Conservation (phyloP, 208 protist species). For the Acanthamoeba lenticulata region DNA sequence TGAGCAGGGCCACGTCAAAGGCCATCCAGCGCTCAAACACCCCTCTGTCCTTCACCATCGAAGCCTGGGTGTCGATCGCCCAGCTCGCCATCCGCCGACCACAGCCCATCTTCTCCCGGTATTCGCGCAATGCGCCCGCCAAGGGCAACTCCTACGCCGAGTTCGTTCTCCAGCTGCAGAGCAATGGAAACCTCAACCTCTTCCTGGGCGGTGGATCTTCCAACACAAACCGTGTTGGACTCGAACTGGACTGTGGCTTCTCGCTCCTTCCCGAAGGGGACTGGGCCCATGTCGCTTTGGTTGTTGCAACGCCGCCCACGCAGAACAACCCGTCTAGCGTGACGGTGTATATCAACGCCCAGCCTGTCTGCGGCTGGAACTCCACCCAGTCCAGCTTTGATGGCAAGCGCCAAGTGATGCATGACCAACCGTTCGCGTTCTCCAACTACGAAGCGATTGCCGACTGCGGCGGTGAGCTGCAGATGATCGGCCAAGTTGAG, state of each 20-base stretch:
- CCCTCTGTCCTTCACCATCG: constrained; percentile 18
- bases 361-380: neutral
- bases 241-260: constrained; percentile 18
- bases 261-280: neutral
- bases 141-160: neutral
- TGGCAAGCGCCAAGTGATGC: neutral
- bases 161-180: constrained; percentile 1
- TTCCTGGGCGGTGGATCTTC: neutral
- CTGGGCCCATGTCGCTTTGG: neutral
- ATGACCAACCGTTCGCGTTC: constrained; percentile 1
- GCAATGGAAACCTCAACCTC: constrained; percentile 35
- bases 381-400: neutral
- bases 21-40: neutral
- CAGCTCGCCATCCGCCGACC: neutral
- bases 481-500: neutral
- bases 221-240: neutral
- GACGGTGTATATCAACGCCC: neutral
- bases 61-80: neutral
- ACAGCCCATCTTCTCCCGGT: constrained; percentile 33
- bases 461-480: neutral
- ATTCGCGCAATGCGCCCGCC: neutral
- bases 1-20: neutral
- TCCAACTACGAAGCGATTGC: neutral
- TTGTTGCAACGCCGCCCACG: neutral
- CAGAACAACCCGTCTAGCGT: neutral